Conservation (phyloP, 2,329 filamentous ascomycete genomes). For the Cladosporium sp. region DNA sequence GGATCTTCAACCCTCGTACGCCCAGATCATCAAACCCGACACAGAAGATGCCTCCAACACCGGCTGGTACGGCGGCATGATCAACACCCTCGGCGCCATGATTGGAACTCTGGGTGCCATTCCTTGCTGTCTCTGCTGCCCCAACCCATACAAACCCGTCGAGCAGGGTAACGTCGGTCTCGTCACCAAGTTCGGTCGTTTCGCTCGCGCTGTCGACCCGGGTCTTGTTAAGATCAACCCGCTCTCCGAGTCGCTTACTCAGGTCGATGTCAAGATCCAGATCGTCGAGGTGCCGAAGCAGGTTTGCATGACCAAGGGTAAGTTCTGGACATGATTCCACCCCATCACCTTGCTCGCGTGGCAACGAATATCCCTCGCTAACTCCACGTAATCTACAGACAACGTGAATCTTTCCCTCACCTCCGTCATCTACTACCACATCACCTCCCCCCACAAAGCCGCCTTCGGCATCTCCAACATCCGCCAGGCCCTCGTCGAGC, state of each 20-base stretch:
- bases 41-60: conserved; percentile 63
- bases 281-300: conserved; percentile 95
- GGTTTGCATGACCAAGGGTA: conserved; percentile 92
- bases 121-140: conserved; percentile 86
- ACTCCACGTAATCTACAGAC: conserved; percentile 50
- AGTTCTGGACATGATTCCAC: neutral
- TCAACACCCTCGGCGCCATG: conserved; percentile 68
- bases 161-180: conserved; percentile 90
- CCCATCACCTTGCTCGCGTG: neutral
- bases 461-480: conserved; percentile 96
- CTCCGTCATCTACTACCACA: conserved; percentile 98
- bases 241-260: conserved; percentile 80
- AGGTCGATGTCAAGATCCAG: conserved; percentile 98
- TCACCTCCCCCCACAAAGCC: conserved; percentile 90
- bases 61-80: conserved; percentile 79
- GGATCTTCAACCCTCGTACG: conserved; percentile 73
- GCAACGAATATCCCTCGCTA: neutral
- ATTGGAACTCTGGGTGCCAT: conserved; percentile 80
- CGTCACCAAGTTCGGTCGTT: conserved; percentile 90
- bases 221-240: conserved; percentile 98
- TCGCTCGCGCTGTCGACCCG: conserved; percentile 93
- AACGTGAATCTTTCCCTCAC: conserved; percentile 93
- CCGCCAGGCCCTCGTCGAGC: conserved; percentile 91
- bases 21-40: conserved; percentile 58
- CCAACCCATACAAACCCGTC: conserved; percentile 90